Conservation (phyloP, 768 basidiomycete species). For the Tricholoma furcatifolium region DNA sequence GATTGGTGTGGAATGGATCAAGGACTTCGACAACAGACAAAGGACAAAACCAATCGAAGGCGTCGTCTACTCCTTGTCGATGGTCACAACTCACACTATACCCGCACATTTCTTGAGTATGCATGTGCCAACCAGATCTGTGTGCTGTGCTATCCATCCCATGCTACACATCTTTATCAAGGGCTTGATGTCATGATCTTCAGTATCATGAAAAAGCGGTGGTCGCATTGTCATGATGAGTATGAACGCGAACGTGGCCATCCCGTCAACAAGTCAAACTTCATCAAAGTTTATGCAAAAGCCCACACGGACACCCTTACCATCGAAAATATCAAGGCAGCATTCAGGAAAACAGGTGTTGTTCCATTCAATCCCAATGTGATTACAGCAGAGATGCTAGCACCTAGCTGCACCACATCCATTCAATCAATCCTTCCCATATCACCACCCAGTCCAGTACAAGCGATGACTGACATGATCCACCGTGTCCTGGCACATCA, state of each 20-base stretch:
- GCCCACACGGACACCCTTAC: neutral
- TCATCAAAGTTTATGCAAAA: neutral
- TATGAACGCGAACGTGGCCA: neutral
- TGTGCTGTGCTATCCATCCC: constrained; percentile 36
- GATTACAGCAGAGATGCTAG: neutral
- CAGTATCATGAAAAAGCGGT: constrained; percentile 35
- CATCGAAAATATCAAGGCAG: neutral
- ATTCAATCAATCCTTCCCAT: too few species aligned
- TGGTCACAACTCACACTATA: constrained; percentile 41
- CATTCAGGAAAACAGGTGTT: neutral
- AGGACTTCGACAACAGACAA: constrained; percentile 32
- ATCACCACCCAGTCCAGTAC: too few species aligned
- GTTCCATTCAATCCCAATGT: neutral
- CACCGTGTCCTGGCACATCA: too few species aligned
- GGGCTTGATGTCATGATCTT: constrained; percentile 45
- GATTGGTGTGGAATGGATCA: constrained; percentile 22
- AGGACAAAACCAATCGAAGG: constrained; percentile 28
- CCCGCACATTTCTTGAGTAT: constrained; percentile 30
- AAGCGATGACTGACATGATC: too few species aligned
- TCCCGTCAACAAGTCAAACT: neutral
- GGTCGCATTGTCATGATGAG: neutral
- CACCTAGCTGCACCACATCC: neutral
- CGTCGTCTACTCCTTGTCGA: constrained; percentile 33
- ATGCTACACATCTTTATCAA: constrained; percentile 40
- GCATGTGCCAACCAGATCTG: constrained; percentile 32